Evolutionary conservation across 768 basidiomycete genomes (phyloP).

Genomic region (Boletus edulis): DNA sequence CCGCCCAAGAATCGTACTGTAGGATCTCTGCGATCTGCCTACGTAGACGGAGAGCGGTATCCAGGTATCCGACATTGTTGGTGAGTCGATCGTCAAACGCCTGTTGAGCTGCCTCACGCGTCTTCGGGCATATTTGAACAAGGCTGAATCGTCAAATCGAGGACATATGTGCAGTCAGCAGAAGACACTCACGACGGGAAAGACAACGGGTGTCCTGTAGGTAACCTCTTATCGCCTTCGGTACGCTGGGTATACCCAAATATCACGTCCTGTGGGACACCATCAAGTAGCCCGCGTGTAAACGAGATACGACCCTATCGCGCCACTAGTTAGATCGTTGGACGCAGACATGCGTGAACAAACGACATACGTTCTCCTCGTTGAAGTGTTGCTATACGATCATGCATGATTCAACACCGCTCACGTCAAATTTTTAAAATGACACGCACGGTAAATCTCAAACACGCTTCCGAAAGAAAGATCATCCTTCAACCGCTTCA

Average conservation of each 20-base stretch:
- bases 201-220: constrained; percentile 80
- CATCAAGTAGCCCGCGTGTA: constrained; percentile 71
- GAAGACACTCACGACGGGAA: constrained; percentile 57
- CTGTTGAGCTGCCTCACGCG: constrained; percentile 63
- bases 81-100: constrained; percentile 66
- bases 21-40: constrained; percentile 66
- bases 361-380: constrained; percentile 67
- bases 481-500: constrained; percentile 40
- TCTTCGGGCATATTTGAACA: constrained; percentile 85
- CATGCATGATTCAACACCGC: neutral
- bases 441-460: constrained; percentile 66
- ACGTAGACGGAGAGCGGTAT: constrained; percentile 66
- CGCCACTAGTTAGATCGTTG: neutral
- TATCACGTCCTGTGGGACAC: constrained; percentile 77
- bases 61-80: constrained; percentile 69
- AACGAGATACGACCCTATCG: constrained; percentile 59
- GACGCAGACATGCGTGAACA: no score
- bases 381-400: constrained; percentile 57
- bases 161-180: neutral
- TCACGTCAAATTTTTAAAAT: neutral
- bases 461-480: constrained; percentile 41
- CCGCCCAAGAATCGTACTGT: constrained; percentile 79
- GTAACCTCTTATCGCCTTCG: constrained; percentile 60
- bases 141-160: constrained; percentile 1
- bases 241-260: constrained; percentile 73